A percentile compares a stretch with the other conserved stretches of the same genome.
These are phyloP conservation scores for Naegleria fowleri DNA, from an alignment of 208 protist species.

Conservation along the genomic window DNA sequence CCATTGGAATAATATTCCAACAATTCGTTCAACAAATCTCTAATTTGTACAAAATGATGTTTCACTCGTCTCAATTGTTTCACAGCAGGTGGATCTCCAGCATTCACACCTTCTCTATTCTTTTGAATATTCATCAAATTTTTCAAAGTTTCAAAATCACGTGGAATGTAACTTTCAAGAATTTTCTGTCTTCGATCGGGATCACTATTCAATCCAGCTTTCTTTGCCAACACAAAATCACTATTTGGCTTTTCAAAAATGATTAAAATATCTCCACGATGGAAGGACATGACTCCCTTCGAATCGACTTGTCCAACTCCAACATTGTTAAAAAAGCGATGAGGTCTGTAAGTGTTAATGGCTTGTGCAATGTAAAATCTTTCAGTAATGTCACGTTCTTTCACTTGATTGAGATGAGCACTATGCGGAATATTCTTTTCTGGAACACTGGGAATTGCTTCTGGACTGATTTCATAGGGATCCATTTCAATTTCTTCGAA, in stretches of 20 bases:
- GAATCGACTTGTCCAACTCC: background rate
- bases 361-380: background rate
- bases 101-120: background rate
- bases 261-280: background rate
- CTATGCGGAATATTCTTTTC: background rate
- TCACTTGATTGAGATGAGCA: background rate
- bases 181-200: background rate
- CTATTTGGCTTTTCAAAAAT: background rate
- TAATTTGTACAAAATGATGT: background rate
- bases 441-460: background rate
- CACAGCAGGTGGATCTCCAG: background rate
- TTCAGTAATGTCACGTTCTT: background rate
- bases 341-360: background rate
- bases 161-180: slow-evolving; percentile 2
- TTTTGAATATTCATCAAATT: background rate
- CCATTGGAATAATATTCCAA: background rate
- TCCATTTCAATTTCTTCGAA: background rate
- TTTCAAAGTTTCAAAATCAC: slow-evolving; percentile 10
- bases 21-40: background rate
- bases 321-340: background rate
- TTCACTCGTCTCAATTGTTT: slow-evolving; percentile 2
- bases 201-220: slow-evolving; percentile 14
- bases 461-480: background rate
- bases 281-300: background rate
- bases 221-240: background rate